Base-by-base conservation (phyloP, 306 rosid species). In the Casuarina glauca region DNA sequence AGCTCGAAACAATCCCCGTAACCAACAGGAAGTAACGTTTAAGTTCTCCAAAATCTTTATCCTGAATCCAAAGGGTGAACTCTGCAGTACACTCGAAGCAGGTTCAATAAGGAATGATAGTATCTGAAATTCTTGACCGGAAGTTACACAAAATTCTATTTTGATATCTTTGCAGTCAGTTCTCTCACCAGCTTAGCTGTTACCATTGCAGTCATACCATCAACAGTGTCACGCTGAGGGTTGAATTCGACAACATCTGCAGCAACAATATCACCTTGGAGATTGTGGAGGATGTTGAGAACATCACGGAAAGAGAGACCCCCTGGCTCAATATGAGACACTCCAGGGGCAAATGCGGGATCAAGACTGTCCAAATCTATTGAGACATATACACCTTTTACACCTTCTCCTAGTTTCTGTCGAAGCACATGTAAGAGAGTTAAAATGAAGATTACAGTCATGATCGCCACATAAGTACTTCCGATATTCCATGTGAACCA, bases 121-220 rank as follows among this genome's bases (percentile, higher is more conserved):
- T 16, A 19, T 6, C 39, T 78, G 11, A 61, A 51, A 48, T 3
- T 26, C 57, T 38, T 50, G 44, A 12, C 9, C 6, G 67, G 39
- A 49, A 58, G 69, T 19, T 38, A 44, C 62, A 13, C 35, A 19
- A 51, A 60, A 7, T 71, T 57, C 86, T 82, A 94, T 83, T 91
- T 93, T 51, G 98, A 77, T 50, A 95, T 93, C 90, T 95, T 93
- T 0, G 97, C 99, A 38, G 96, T 50, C 79, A 93, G 52, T 79
- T 95, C 99, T 86, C 97, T 89, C 55, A 93, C 99, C 77, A 95
- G 78, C 88, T 95, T 95, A 5, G 99, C 99, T 64, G 97, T 98
- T 74, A 95, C 99, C 99, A 95, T 95, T 52, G 97, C 99, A 38
- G 99, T 95, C 99, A 95, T 93, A 78, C 97, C 99, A 42, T 90